Conservation (phyloP, 805 yeast species). For the Hagleromyces aurorensis region DNA sequence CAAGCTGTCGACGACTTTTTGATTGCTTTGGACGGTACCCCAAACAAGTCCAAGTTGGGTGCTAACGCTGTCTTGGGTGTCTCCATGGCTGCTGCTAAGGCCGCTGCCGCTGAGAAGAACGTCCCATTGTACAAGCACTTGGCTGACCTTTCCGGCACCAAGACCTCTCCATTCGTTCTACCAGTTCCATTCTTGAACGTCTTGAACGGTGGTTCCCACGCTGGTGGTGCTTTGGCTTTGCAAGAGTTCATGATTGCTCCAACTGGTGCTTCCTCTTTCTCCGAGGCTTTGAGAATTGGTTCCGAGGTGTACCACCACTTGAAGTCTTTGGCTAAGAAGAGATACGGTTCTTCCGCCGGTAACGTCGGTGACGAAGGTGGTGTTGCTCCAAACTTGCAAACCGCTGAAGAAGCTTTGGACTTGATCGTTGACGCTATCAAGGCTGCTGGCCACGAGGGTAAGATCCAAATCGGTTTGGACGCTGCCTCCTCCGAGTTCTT, state of each 20-base stretch:
- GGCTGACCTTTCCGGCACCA: constrained; percentile 63
- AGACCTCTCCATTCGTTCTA: constrained; percentile 77
- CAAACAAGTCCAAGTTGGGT: constrained; percentile 95
- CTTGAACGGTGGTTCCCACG: constrained; percentile 99
- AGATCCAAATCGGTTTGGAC: constrained; percentile 87
- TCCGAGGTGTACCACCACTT: constrained; percentile 96
- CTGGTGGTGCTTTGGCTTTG: constrained; percentile 98
- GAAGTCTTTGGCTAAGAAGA: constrained; percentile 86
- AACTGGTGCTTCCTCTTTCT: constrained; percentile 78
- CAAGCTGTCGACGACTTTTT: constrained; percentile 79
- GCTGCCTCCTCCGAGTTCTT: constrained; percentile 96
- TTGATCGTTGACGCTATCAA: constrained; percentile 84
- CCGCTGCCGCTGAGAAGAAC: constrained; percentile 93
- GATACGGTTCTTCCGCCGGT: constrained; percentile 97
- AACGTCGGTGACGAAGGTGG: constrained; percentile 99
- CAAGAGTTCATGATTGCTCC: constrained; percentile 99
- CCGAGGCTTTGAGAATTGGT: constrained; percentile 96
- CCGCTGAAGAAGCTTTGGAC: constrained; percentile 97
- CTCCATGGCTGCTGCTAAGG: constrained; percentile 93
- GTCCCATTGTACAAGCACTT: constrained; percentile 92
- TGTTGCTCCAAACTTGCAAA: constrained; percentile 95
- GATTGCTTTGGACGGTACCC: constrained; percentile 85
- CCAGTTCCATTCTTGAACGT: constrained; percentile 99
- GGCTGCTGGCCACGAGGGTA: constrained; percentile 91
- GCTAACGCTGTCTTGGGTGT: constrained; percentile 99